Conservation (phyloP, 805 yeast genomes). For the Ogataea chonburiensis region DNA sequence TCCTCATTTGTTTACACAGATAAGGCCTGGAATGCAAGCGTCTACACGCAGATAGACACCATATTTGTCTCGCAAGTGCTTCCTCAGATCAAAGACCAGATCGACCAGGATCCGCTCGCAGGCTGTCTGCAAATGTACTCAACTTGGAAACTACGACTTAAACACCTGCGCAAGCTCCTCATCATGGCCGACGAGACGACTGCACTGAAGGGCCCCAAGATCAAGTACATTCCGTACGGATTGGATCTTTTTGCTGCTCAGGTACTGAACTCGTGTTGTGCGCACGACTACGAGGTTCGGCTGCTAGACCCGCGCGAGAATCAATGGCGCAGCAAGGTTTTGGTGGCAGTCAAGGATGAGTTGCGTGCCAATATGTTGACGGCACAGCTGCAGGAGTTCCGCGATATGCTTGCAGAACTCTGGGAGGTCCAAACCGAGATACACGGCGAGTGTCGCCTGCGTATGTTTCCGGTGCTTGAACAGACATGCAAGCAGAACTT, state of each 20-base stretch:
- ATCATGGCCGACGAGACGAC: slow-evolving; percentile 20
- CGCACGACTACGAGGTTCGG: slow-evolving; percentile 6
- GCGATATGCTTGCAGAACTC: slow-evolving; percentile 7
- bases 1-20: slow-evolving; percentile 10
- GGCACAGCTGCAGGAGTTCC: neutral
- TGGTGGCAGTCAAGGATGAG: slow-evolving; percentile 13
- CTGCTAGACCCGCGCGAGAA: slow-evolving; percentile 16
- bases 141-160: slow-evolving; percentile 17
- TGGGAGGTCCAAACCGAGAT: slow-evolving; percentile 2
- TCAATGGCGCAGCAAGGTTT: slow-evolving; percentile 8
- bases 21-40: slow-evolving; percentile 7
- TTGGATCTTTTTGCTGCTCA: slow-evolving; percentile 9
- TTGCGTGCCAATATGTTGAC: slow-evolving; percentile 1
- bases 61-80: slow-evolving; percentile 14
- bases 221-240: slow-evolving; percentile 11
- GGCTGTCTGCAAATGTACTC: slow-evolving; percentile 10
- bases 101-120: slow-evolving; percentile 1
- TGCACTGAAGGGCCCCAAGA: slow-evolving; percentile 9
- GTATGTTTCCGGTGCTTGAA: slow-evolving; percentile 3
- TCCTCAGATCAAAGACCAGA: slow-evolving; percentile 6
- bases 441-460: slow-evolving; percentile 2
- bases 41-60: slow-evolving; percentile 9
- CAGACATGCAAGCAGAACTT: slow-evolving; percentile 4
- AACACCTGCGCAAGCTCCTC: slow-evolving; percentile 10
- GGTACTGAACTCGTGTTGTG: slow-evolving; percentile 10